Conservation (phyloP, 2,329 filamentous ascomycete genomes). For the Sarocladiaceae sp. region DNA sequence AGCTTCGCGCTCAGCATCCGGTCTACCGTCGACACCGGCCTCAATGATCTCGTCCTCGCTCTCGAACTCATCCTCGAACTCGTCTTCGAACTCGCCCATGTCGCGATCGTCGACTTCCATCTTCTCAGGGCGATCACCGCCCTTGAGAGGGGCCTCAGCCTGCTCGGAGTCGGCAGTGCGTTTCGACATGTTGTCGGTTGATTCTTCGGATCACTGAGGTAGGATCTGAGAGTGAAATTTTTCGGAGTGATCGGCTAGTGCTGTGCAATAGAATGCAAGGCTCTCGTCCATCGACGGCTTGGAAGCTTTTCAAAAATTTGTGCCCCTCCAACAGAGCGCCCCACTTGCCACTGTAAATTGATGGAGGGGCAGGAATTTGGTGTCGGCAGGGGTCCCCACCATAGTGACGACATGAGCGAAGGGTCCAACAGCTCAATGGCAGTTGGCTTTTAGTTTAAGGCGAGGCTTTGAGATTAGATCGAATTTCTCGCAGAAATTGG, state of each 20-base stretch:
- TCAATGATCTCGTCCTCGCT: conserved; percentile 87
- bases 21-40: conserved; percentile 87
- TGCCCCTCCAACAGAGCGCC: conserved; percentile 6
- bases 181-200: conserved; percentile 49
- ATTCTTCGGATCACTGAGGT: too few species aligned
- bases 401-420: conserved; percentile 3
- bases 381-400: conserved; percentile 4
- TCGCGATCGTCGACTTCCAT: conserved; percentile 64
- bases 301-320: conserved; percentile 10
- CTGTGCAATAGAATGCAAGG: background rate
- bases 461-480: too few species aligned
- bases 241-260: too few species aligned
- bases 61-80: conserved; percentile 90
- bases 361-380: conserved; percentile 4
- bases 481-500: too few species aligned
- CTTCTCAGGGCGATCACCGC: conserved; percentile 56
- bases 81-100: conserved; percentile 87
- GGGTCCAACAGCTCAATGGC: background rate
- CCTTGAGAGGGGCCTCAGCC: conserved; percentile 50
- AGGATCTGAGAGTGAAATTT: too few species aligned
- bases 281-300: background rate
- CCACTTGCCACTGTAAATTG: conserved; percentile 8
- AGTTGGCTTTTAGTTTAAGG: too few species aligned
- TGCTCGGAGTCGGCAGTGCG: conserved; percentile 48
- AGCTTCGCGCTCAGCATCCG: conserved; percentile 87